Evolutionary conservation across 345 rosid species (phyloP), one percentile per base, ranked within the genome.

Genomic region (Populus ilicifolia): DNA sequence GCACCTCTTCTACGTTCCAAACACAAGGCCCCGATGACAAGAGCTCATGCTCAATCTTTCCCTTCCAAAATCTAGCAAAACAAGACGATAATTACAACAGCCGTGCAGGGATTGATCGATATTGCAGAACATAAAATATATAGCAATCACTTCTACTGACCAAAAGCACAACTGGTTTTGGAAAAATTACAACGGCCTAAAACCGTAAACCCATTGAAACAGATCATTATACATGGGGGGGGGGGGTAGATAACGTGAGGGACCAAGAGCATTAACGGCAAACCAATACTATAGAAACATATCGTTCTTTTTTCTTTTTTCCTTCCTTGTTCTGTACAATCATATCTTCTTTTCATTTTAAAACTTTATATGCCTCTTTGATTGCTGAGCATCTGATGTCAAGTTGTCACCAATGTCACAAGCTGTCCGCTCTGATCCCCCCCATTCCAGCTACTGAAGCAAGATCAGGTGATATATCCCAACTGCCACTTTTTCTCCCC

Each of bases 401-500:
- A 75, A 72, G 80, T 70, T 81, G 61, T 46, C 66, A 39, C 64
- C 71, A 74, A 71, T 74, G 48, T 25, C 70, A 72, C 36, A 75
- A 59, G 48, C 33, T 1, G 69, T 69, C 69, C 83, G 79, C 69
- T 78, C 84, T 54, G 89, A 81, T 74, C 79, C 87, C 48, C 48
- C 84, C 90, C 29, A 78, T 27, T 80, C 69, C 79, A 39, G 84
- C 83, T 25, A 80, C 81, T 63, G 84, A 66, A 56, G 85, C 85
- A 76, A 74, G 78, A 74, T 81, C 89, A 33, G 89, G 79, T 20
- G 97, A 85, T 80, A 88, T 84, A 69, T 92, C 93, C 91, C 91
- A 90, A 90, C 91, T 90, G 75, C 92, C 93, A 30, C 89, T 88
- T 80, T 74, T 86, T 77, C 92, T 89, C 82, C 93, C 94, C 90